These are phyloP conservation scores for Withania somnifera DNA, from an alignment of 305 asterid genomes.

Conservation along the genomic window DNA sequence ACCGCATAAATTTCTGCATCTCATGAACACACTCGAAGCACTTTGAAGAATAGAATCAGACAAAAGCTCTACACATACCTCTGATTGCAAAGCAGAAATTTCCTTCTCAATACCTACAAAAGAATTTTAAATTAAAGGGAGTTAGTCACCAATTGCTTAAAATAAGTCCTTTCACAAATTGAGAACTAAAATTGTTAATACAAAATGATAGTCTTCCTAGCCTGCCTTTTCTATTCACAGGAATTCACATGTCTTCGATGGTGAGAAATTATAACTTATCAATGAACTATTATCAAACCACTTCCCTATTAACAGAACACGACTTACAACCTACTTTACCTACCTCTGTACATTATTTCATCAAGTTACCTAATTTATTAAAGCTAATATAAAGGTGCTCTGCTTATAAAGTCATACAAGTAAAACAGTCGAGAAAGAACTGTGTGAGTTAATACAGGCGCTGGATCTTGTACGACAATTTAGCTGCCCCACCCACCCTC, in stretches of 20 bases:
- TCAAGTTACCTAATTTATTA: neutral
- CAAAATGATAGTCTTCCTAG: neutral
- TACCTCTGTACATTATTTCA: neutral
- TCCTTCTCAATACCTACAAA: constrained; percentile 55
- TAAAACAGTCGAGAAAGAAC: neutral
- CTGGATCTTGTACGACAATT: neutral
- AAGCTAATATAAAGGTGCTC: neutral
- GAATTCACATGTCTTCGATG: neutral
- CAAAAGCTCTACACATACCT: constrained; percentile 25
- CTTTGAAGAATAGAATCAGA: neutral
- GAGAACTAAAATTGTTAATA: neutral
- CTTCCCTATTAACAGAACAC: neutral
- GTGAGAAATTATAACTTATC: neutral
- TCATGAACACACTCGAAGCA: neutral
- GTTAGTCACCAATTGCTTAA: neutral
- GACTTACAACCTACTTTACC: neutral
- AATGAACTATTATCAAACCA: neutral
- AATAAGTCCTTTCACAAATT: neutral
- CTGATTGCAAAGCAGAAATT: constrained; percentile 46
- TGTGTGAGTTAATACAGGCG: neutral
- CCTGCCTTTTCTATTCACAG: neutral
- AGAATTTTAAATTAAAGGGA: constrained; percentile 4
- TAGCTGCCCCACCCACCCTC: neutral
- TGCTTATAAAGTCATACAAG: neutral
- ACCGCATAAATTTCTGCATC: neutral